Evolutionary conservation across 495 filamentous ascomycete species (phyloP).

Genomic region (Aspergillus diversus): DNA sequence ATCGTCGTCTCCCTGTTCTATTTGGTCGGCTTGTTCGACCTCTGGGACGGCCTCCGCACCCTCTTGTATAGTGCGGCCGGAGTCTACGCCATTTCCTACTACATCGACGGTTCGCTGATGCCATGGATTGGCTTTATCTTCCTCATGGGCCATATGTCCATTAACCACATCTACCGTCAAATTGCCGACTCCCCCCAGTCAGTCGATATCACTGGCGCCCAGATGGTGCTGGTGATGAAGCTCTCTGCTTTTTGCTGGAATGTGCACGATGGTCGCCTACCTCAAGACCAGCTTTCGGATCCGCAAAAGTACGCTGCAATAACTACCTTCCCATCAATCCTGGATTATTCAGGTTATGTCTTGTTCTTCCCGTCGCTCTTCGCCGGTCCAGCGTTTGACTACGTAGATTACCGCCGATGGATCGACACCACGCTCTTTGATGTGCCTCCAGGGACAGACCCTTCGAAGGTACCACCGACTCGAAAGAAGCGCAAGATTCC

Average conservation of each 20-base stretch:
- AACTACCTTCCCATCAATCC: slow-evolving; percentile 65
- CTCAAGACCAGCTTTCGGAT: slow-evolving; percentile 78
- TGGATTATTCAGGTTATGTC: slow-evolving; percentile 88
- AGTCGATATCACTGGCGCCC: slow-evolving; percentile 91
- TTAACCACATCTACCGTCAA: slow-evolving; percentile 85
- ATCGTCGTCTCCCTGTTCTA: slow-evolving; percentile 85
- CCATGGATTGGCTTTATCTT: slow-evolving; percentile 96
- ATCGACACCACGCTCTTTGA: slow-evolving; percentile 95
- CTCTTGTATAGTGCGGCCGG: slow-evolving; percentile 76
- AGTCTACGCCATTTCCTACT: slow-evolving; percentile 82
- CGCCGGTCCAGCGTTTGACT: slow-evolving; percentile 90
- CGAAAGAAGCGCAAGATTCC: slow-evolving; percentile 95
- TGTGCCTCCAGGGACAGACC: slow-evolving; percentile 75
- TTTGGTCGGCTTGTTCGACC: slow-evolving; percentile 89
- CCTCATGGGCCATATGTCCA: slow-evolving; percentile 92
- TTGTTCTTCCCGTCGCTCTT: slow-evolving; percentile 93
- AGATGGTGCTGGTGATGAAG: slow-evolving; percentile 99
- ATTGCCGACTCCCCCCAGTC: slow-evolving; percentile 61
- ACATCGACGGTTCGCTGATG: slow-evolving; percentile 91
- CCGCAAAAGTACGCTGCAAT: slow-evolving; percentile 84
- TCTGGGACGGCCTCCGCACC: slow-evolving; percentile 85
- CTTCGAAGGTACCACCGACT: slow-evolving; percentile 77
- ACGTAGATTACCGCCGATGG: slow-evolving; percentile 87
- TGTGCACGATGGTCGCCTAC: slow-evolving; percentile 83
- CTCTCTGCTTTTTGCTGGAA: slow-evolving; percentile 98